phyloP scores from a whole-genome alignment of 2,329 filamentous ascomycete genomes.

The Alternaria sp. region DNA sequence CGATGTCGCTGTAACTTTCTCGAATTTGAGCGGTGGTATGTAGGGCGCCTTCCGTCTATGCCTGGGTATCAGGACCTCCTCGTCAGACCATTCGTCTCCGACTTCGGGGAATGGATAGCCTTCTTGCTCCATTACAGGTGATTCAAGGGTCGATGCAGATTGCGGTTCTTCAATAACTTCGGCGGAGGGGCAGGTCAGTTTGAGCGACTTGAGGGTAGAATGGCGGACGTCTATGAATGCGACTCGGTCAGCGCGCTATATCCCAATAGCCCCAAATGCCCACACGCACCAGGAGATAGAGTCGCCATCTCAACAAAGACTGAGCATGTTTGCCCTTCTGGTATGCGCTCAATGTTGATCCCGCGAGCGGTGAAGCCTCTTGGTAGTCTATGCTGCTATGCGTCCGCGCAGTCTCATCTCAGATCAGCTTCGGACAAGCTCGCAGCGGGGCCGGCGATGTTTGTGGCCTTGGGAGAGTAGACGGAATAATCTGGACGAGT shows the following conservation, averaged over 20 bases:
- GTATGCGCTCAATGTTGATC: conserved; percentile 6
- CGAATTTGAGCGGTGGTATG: conserved; percentile 32
- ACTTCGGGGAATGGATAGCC: conserved; percentile 40
- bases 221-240: conserved; percentile 42
- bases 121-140: conserved; percentile 22
- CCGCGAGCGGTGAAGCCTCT: conserved; percentile 7
- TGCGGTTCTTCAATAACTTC: conserved; percentile 35
- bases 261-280: conserved; percentile 8
- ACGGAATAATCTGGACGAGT: neutral
- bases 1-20: conserved; percentile 28
- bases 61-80: conserved; percentile 46
- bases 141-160: conserved; percentile 21
- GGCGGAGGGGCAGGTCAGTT: conserved; percentile 46
- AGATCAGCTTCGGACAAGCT: conserved; percentile 4
- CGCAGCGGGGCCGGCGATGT: neutral
- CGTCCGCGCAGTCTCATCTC: conserved; percentile 4
- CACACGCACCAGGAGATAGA: conserved; percentile 33
- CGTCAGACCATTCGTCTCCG: conserved; percentile 47
- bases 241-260: conserved; percentile 29
- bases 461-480: neutral
- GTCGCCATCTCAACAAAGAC: conserved; percentile 29
- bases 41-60: conserved; percentile 36
- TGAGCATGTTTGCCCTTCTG: conserved; percentile 15
- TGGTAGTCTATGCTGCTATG: conserved; percentile 7
- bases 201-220: conserved; percentile 46